Conservation (phyloP, 345 rosid species). For the Citrus mangshanensis region DNA sequence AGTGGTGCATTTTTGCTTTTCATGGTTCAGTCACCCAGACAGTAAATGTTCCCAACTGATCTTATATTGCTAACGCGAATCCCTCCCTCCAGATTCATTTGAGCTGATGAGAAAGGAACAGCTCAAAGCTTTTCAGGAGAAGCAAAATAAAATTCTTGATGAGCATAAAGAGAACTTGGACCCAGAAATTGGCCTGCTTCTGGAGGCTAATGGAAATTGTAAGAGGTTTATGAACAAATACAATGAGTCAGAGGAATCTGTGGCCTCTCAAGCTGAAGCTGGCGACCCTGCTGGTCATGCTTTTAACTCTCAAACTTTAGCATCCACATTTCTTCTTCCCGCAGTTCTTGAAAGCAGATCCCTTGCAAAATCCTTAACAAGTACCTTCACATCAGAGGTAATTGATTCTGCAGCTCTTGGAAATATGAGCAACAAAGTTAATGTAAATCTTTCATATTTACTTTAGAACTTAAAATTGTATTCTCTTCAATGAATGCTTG, state of each 20-base stretch:
- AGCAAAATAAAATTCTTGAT: slow-evolving; percentile 12
- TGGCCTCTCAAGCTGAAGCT: neutral
- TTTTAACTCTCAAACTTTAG: slow-evolving; percentile 4
- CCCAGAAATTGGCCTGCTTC: slow-evolving; percentile 7
- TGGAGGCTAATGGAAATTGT: slow-evolving; percentile 8
- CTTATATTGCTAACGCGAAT: slow-evolving; percentile 1
- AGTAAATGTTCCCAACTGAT: neutral
- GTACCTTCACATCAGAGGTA: slow-evolving; percentile 7
- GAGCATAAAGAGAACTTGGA: slow-evolving; percentile 23
- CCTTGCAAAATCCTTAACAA: neutral
- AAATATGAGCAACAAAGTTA: neutral
- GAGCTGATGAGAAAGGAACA: slow-evolving; percentile 25
- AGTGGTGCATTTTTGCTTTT: neutral
- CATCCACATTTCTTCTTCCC: neutral
- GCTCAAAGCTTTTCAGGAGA: slow-evolving; percentile 17
- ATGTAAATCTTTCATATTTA: neutral
- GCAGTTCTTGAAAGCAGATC: neutral
- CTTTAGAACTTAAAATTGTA: neutral
- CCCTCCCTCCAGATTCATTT: slow-evolving; percentile 18
- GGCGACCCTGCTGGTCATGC: neutral
- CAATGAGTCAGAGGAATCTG: slow-evolving; percentile 1
- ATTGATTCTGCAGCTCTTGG: neutral
- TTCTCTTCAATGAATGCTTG: neutral
- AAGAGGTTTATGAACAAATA: neutral
- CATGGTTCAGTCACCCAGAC: neutral